Percentiles rank a stretch among this genome's conserved stretches.
Evolutionary conservation across 2,329 filamentous ascomycete species (phyloP).

Genomic region (Arthrobotrys megalospora): DNA sequence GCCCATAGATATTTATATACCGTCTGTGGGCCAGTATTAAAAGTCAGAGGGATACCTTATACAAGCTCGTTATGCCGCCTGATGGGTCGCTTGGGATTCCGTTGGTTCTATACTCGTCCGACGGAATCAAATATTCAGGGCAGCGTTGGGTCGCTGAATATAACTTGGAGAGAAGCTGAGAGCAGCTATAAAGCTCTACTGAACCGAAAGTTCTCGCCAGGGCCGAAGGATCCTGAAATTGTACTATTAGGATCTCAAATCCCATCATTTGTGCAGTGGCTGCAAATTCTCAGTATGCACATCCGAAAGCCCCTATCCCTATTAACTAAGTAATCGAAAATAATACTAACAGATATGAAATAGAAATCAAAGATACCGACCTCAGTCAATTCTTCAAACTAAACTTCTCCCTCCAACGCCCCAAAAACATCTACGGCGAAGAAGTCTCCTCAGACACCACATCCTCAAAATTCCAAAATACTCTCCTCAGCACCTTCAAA

Average conservation of each 20-base stretch:
- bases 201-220: constrained; percentile 5
- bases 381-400: constrained; percentile 27
- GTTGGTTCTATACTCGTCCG: constrained; percentile 38
- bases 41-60: constrained; percentile 38
- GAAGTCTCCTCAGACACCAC: not conserved
- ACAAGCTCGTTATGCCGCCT: constrained; percentile 33
- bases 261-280: constrained; percentile 31
- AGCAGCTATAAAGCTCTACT: not conserved
- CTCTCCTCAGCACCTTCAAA: constrained; percentile 23
- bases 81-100: constrained; percentile 38
- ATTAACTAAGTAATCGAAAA: not conserved
- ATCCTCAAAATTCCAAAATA: constrained; percentile 9
- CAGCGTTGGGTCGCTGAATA: constrained; percentile 27
- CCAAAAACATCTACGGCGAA: constrained; percentile 38
- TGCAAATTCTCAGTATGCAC: constrained; percentile 47
- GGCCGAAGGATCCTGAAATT: constrained; percentile 23
- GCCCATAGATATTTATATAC: constrained; percentile 42
- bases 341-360: not conserved
- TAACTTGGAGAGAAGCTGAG: constrained; percentile 24
- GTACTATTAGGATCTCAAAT: constrained; percentile 35
- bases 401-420: constrained; percentile 1
- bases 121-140: not conserved
- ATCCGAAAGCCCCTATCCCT: not conserved
- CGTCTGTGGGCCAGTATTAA: constrained; percentile 33
- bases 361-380: constrained; percentile 37